Conservation (phyloP, 2,329 filamentous ascomycete species). For the Stagonosporopsis vannaccii region DNA sequence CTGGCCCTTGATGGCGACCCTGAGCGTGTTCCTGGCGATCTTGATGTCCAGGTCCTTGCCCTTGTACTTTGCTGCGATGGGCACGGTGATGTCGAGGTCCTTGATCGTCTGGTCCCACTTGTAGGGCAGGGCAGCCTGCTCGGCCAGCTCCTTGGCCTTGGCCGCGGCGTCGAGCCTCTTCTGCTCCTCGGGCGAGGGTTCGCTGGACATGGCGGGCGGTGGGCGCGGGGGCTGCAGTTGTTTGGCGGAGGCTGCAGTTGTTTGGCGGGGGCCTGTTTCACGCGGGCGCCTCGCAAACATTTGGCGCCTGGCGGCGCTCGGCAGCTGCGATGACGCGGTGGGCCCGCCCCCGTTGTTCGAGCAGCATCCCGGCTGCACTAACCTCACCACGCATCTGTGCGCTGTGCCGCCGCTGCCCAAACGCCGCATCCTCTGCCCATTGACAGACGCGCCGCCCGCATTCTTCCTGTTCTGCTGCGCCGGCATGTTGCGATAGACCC, state of each 20-base stretch:
- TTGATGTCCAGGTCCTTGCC: slow-evolving; percentile 83
- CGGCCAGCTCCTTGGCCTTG: slow-evolving; percentile 77
- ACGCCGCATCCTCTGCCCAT: slow-evolving; percentile 24
- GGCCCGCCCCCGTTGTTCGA: slow-evolving; percentile 13
- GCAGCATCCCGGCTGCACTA: slow-evolving; percentile 18
- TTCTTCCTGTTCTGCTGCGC: slow-evolving; percentile 23
- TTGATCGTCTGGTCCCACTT: slow-evolving; percentile 95
- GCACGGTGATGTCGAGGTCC: slow-evolving; percentile 81
- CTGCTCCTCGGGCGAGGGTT: slow-evolving; percentile 62
- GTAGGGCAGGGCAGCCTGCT: slow-evolving; percentile 93
- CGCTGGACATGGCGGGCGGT: slow-evolving; percentile 44
- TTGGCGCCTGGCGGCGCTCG: slow-evolving; percentile 16
- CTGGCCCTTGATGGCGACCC: slow-evolving; percentile 87
- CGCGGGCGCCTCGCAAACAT: slow-evolving; percentile 11
- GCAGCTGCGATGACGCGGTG: slow-evolving; percentile 22
- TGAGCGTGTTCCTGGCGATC: slow-evolving; percentile 78
- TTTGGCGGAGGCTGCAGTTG: slow-evolving; percentile 13
- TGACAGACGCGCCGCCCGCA: slow-evolving; percentile 25
- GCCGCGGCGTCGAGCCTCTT: slow-evolving; percentile 64
- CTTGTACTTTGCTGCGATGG: slow-evolving; percentile 83
- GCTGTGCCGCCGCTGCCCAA: slow-evolving; percentile 21
- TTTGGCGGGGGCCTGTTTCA: slow-evolving; percentile 1
- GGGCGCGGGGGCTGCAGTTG: slow-evolving; percentile 6
- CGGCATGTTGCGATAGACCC: slow-evolving; percentile 42
- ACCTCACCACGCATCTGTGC: slow-evolving; percentile 19